Evolutionary conservation across 768 basidiomycete species (phyloP).

Genomic region (Tricholoma hemisulphureum): DNA sequence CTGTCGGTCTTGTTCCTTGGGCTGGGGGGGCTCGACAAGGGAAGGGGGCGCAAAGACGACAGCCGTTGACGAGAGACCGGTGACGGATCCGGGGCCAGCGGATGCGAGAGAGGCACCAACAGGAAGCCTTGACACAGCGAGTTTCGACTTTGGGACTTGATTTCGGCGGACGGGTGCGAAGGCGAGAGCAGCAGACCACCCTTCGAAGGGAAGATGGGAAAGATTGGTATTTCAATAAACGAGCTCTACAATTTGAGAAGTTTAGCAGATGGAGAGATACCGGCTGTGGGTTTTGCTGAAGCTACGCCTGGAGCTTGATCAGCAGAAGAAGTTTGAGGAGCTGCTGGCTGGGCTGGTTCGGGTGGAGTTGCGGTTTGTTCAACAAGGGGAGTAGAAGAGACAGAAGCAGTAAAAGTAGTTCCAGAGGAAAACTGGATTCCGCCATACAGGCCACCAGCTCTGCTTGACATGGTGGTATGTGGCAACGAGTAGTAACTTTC

Average conservation of each 20-base stretch:
- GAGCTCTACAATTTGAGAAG: slow-evolving; percentile 46
- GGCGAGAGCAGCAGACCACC: slow-evolving; percentile 87
- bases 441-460: slow-evolving; percentile 83
- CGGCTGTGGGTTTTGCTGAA: slow-evolving; percentile 51
- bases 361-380: slow-evolving; percentile 21
- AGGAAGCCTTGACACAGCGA: slow-evolving; percentile 49
- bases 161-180: slow-evolving; percentile 80
- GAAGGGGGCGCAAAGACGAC: slow-evolving; percentile 71
- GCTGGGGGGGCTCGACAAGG: slow-evolving; percentile 41
- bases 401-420: slow-evolving; percentile 50
- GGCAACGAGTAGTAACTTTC: too few relatives aligned
- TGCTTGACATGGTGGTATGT: slow-evolving; percentile 67
- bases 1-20: slow-evolving; percentile 32
- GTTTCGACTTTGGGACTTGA: slow-evolving; percentile 57
- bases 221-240: slow-evolving; percentile 56
- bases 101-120: slow-evolving; percentile 61
- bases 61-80: slow-evolving; percentile 52
- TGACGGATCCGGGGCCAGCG: slow-evolving; percentile 27
- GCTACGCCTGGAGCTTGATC: slow-evolving; percentile 26
- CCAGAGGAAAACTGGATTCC: slow-evolving; percentile 82
- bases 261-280: slow-evolving; percentile 55
- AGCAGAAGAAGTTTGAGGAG: slow-evolving; percentile 25
- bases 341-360: slow-evolving; percentile 20
- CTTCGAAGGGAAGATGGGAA: slow-evolving; percentile 45
- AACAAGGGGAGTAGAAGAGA: slow-evolving; percentile 23